phyloP scores from a whole-genome alignment of 2,329 filamentous ascomycete genomes.

The Golovinomyces cichoracearum region DNA sequence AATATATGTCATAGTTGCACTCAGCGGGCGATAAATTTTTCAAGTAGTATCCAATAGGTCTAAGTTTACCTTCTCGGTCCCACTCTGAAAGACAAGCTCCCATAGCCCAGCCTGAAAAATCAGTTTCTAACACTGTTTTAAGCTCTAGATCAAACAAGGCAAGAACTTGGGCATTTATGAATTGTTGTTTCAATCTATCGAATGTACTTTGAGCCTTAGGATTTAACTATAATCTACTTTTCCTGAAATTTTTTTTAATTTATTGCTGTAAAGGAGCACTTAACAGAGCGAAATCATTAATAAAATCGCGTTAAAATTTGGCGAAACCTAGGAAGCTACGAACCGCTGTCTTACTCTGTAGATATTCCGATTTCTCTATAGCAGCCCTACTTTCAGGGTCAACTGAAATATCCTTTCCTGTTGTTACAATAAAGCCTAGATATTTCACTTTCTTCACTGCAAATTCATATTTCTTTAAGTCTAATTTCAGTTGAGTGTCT shows the following conservation, averaged over 20 bases:
- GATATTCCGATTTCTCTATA: background rate
- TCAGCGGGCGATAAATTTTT: background rate
- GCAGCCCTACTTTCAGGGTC: background rate
- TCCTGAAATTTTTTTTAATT: background rate
- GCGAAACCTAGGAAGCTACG: background rate
- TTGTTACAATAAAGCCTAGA: background rate
- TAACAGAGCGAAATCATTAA: background rate
- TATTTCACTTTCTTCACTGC: background rate
- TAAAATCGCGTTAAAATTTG: background rate
- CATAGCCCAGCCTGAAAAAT: background rate
- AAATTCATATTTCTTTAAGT: background rate
- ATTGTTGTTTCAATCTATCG: background rate
- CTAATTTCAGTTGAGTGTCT: background rate
- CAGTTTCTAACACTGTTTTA: background rate
- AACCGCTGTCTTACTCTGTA: background rate
- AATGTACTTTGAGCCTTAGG: background rate
- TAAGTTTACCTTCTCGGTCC: background rate
- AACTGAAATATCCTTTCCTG: background rate
- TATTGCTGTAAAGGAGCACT: background rate
- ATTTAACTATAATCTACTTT: background rate
- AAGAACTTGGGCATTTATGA: background rate
- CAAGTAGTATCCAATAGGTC: background rate
- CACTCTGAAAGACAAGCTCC: background rate
- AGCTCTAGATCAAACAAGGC: background rate
- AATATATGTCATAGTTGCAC: background rate